Percentiles rank a stretch among this genome's conserved stretches.
These are phyloP conservation scores for Rubus parviflorus DNA, from an alignment of 306 rosid species.

Conservation along the genomic window DNA sequence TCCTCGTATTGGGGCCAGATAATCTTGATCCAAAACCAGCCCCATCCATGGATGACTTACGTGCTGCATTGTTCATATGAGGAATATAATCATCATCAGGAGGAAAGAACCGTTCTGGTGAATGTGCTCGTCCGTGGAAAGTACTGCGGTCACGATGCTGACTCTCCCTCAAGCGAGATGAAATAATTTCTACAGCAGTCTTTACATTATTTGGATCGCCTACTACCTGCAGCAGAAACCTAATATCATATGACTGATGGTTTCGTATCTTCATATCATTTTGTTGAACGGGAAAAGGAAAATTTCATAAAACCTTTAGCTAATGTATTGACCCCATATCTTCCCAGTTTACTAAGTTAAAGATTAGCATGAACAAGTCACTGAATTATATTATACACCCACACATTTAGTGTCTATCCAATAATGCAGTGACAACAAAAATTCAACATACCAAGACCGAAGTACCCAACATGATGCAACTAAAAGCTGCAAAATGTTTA, in stretches of 20 bases:
- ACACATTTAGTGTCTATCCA: not conserved
- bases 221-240: constrained; percentile 62
- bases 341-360: not conserved
- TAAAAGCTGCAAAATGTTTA: too few species aligned
- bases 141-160: constrained; percentile 93
- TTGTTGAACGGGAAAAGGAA: not conserved
- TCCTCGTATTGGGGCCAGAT: constrained; percentile 48
- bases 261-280: not conserved
- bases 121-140: constrained; percentile 77
- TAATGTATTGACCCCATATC: not conserved
- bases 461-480: constrained; percentile 11
- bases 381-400: not conserved
- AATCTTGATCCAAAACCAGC: constrained; percentile 58
- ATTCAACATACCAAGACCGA: not conserved
- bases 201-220: constrained; percentile 79
- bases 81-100: constrained; percentile 81
- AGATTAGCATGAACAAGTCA: not conserved
- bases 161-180: constrained; percentile 96
- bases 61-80: constrained; percentile 53
- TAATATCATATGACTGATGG: not conserved
- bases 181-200: constrained; percentile 63
- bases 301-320: not conserved
- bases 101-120: constrained; percentile 78
- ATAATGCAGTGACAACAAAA: not conserved
- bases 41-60: constrained; percentile 71